These are phyloP conservation scores for Candida yuanshanica DNA, from an alignment of 805 yeast species.

Conservation along the genomic window DNA sequence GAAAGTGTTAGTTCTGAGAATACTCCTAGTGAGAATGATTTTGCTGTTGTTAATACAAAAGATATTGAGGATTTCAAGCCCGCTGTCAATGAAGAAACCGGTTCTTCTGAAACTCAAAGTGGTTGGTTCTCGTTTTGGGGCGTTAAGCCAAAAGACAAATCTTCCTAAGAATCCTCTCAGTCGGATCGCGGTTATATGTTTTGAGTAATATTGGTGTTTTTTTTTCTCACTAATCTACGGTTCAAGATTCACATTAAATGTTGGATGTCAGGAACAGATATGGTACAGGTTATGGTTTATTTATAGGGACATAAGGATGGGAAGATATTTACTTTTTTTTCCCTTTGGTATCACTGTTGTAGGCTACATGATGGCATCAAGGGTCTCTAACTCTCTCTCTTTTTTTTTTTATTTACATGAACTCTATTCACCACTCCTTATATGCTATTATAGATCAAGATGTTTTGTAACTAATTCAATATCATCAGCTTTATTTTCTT, in stretches of 20 bases:
- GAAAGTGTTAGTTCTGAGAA: not conserved
- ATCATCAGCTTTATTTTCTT: conserved; percentile 12
- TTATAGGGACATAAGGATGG: not conserved
- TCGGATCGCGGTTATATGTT: not conserved
- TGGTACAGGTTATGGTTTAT: not conserved
- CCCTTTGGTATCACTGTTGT: not conserved
- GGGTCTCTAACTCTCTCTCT: too few relatives aligned
- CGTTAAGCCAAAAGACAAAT: not conserved
- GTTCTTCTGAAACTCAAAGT: too few relatives aligned
- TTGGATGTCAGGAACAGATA: not conserved
- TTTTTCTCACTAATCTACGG: not conserved
- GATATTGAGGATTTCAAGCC: conserved; percentile 14
- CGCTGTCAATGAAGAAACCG: not conserved
- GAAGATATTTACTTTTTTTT: not conserved
- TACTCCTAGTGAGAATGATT: conserved; percentile 27
- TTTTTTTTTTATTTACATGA: conserved; percentile 4
- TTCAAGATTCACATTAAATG: not conserved
- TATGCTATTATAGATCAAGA: conserved; percentile 10
- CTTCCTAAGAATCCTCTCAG: not conserved
- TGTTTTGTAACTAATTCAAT: conserved; percentile 19
- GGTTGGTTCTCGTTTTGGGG: conserved; percentile 2
- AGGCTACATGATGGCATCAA: not conserved
- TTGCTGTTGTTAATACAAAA: conserved; percentile 39
- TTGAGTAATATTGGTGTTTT: not conserved
- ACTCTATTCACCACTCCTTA: not conserved